Base-by-base conservation (phyloP, 345 rosid species). In the Acer yangbiense region DNA sequence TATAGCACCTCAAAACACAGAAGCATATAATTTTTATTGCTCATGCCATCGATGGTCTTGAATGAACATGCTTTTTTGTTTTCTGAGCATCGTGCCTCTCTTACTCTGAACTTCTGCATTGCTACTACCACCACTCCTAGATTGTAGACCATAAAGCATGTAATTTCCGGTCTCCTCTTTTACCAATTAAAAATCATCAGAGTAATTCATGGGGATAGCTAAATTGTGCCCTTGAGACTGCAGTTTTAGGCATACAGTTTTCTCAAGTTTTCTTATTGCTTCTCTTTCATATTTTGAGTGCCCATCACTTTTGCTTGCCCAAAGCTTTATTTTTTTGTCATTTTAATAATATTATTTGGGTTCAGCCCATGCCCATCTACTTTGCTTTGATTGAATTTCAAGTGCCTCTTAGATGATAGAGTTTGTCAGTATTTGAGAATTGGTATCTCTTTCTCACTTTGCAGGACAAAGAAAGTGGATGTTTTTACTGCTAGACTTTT, bases 381-480 rank as follows among this genome's bases (percentile, higher is more conserved):
- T 18, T 17, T 65, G 64, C 25, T 52, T 50, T 61, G n/a, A 48
- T 27, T 25, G 32, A 27, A 57, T 12, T 18, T 71, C 67, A 32
- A 20, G 69, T 4, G 60, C 43, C 41, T n/a, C 1, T 23, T 23
- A 9, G 27, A 32, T 44, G 13, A 29, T 62, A 18, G 7, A 72
- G 46, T n/a, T 3, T 67, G 25, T 21, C 57, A 52, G 23, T 27
- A 27, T 46, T 11, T 68, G 27, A 77, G 64, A 65, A 57, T 39
- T 70, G 25, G 16, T 65, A 48, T 74, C 58, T 63, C 35, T 78
- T 80, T 41, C 78, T 68, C 68, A 16, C 54, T 69, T 65, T 84
- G 71, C 86, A 97, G 99, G 84, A 94, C 99, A 6, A 91, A 89
- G 78, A 90, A 93, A 79, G 99, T 78, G 68, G 99, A 97, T 83